Conservation (phyloP, 768 basidiomycete species). For the Coprinopsis marcescibilis region DNA sequence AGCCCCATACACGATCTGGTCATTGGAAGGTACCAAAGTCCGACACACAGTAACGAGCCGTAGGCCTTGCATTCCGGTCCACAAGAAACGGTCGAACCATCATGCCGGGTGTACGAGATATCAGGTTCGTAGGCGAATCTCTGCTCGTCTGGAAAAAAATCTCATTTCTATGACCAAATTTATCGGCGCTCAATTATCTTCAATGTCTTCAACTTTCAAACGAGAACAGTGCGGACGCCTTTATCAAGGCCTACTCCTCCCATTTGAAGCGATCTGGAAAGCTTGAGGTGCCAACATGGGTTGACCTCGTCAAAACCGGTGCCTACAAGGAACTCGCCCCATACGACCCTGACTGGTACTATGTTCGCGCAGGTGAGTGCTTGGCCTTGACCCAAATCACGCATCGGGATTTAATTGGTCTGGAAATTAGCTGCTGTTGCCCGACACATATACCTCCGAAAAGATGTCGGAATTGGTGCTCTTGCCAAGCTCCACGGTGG, state of each 20-base stretch:
- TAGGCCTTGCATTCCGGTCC: constrained; percentile 38
- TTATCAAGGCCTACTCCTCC: constrained; percentile 91
- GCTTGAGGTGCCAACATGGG: constrained; percentile 98
- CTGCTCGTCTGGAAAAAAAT: constrained; percentile 14
- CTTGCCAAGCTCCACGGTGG: constrained; percentile 96
- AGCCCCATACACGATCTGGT: constrained; percentile 23
- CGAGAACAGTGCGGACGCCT: constrained; percentile 73
- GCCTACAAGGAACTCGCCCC: constrained; percentile 97
- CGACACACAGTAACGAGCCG: constrained; percentile 38
- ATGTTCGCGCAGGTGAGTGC: constrained; percentile 89
- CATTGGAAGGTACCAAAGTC: constrained; percentile 21
- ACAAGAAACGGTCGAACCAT: constrained; percentile 42
- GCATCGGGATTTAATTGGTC: constrained; percentile 1
- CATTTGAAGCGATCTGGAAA: constrained; percentile 98
- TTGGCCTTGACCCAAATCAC: constrained; percentile 5
- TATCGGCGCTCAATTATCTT: constrained; percentile 7
- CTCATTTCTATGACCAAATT: constrained; percentile 2
- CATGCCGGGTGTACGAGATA: constrained; percentile 83
- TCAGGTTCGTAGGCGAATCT: constrained; percentile 42
- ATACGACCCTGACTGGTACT: constrained; percentile 99
- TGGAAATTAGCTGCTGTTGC: constrained; percentile 75
- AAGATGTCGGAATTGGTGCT: constrained; percentile 91
- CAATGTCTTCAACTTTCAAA: constrained; percentile 16
- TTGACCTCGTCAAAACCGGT: constrained; percentile 97
- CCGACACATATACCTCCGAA: constrained; percentile 99